Evolutionary conservation across 1,284 basidiomycete genomes (phyloP).

Genomic region (Rhodotorula sp.): DNA sequence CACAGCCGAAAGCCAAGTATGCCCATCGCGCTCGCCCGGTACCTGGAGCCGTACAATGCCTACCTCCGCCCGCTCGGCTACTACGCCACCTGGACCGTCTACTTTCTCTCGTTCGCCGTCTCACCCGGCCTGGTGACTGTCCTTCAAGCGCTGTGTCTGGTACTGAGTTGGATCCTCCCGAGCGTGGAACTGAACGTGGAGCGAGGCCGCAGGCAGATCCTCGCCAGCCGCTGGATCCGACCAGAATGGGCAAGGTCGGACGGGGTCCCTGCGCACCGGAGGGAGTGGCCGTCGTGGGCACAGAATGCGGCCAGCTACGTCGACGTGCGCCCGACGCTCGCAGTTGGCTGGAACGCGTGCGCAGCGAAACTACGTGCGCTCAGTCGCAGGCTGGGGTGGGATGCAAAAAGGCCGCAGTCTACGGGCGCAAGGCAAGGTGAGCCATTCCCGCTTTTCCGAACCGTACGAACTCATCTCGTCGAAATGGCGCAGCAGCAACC

Average conservation of each 20-base stretch:
- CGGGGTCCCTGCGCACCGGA: neutral
- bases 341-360: neutral
- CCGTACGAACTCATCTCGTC: no score
- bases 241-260: conserved; percentile 4
- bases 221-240: neutral
- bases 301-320: neutral
- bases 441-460: no score
- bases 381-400: neutral
- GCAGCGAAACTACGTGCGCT: neutral
- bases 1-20: no score
- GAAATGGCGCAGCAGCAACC: neutral
- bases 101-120: conserved; percentile 19
- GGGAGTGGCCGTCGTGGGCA: neutral
- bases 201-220: neutral
- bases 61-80: conserved; percentile 10
- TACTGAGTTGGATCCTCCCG: conserved; percentile 1
- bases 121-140: conserved; percentile 26
- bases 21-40: conserved; percentile 18
- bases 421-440: neutral
- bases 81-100: conserved; percentile 12
- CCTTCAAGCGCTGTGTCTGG: conserved; percentile 20
- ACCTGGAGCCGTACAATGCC: conserved; percentile 13
- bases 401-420: neutral
- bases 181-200: neutral
- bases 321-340: conserved; percentile 6